These are phyloP conservation scores for Lathyrus oleraceus DNA, from an alignment of 306 rosid genomes.

Conservation along the genomic window DNA sequence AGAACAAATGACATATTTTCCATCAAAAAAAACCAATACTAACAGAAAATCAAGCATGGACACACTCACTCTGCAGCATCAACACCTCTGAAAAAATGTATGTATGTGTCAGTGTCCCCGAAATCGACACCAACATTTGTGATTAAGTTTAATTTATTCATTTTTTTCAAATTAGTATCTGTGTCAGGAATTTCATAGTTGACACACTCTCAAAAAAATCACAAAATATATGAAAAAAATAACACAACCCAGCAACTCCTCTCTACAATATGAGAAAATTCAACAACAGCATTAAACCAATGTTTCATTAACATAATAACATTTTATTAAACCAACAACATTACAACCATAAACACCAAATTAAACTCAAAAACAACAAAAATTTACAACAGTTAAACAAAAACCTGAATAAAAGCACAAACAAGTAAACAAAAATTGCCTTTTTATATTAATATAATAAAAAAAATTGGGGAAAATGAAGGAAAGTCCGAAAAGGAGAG, in stretches of 20 bases:
- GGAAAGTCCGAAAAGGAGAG: not conserved
- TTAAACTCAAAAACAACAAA: not conserved
- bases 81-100: too few relatives aligned
- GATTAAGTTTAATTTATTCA: too few relatives aligned
- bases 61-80: not conserved
- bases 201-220: slow-evolving; percentile 1
- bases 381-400: not conserved
- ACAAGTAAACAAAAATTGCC: slow-evolving; percentile 1
- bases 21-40: slow-evolving; percentile 13
- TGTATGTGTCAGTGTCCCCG: too few relatives aligned
- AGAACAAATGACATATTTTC: not conserved
- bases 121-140: too few relatives aligned
- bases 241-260: not conserved
- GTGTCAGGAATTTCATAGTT: too few relatives aligned
- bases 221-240: not conserved
- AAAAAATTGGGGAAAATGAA: not conserved
- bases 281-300: not conserved
- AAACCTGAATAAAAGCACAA: not conserved
- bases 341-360: not conserved
- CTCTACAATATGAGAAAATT: not conserved
- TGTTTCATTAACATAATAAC: not conserved
- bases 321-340: not conserved
- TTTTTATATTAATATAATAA: not conserved
- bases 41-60: slow-evolving; percentile 9
- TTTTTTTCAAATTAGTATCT: too few relatives aligned